A percentile compares a stretch with the other conserved stretches of the same genome.
Conservation (phyloP, 2,329 filamentous ascomycete genomes). For the Aspergillus sp. region DNA sequence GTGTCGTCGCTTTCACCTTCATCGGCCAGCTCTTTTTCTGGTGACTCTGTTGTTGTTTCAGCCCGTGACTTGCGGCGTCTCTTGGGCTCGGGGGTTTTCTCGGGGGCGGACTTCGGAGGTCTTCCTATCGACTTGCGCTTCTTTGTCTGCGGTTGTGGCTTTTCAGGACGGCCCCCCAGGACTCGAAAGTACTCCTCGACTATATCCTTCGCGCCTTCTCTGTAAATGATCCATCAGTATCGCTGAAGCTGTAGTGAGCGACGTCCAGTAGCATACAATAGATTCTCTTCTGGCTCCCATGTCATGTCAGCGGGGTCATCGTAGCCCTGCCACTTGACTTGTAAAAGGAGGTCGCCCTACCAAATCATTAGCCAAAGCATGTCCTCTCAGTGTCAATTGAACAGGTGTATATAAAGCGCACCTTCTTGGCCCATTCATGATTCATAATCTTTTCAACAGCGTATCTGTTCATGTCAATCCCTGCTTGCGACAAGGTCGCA, state of each 20-base stretch:
- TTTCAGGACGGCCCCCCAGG: conserved; percentile 46
- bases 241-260: neutral
- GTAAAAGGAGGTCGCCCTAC: conserved; percentile 42
- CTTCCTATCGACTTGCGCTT: conserved; percentile 40
- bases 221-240: conserved; percentile 26
- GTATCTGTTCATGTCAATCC: conserved; percentile 35
- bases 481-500: conserved; percentile 9
- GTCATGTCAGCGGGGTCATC: conserved; percentile 47
- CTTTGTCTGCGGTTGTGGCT: conserved; percentile 24
- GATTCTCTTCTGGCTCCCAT: conserved; percentile 49
- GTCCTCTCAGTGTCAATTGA: neutral
- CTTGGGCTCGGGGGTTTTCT: conserved; percentile 23
- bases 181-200: conserved; percentile 44
- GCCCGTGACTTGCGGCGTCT: conserved; percentile 19
- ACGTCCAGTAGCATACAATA: conserved; percentile 36
- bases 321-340: conserved; percentile 53
- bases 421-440: conserved; percentile 41
- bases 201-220: conserved; percentile 43
- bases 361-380: conserved; percentile 22
- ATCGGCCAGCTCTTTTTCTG: conserved; percentile 3
- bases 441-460: conserved; percentile 44
- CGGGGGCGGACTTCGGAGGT: conserved; percentile 28
- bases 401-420: conserved; percentile 21
- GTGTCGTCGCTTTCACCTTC: neutral
- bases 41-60: neutral